These are phyloP conservation scores for Luffa aegyptiaca DNA, from an alignment of 306 rosid species.

Conservation along the genomic window DNA sequence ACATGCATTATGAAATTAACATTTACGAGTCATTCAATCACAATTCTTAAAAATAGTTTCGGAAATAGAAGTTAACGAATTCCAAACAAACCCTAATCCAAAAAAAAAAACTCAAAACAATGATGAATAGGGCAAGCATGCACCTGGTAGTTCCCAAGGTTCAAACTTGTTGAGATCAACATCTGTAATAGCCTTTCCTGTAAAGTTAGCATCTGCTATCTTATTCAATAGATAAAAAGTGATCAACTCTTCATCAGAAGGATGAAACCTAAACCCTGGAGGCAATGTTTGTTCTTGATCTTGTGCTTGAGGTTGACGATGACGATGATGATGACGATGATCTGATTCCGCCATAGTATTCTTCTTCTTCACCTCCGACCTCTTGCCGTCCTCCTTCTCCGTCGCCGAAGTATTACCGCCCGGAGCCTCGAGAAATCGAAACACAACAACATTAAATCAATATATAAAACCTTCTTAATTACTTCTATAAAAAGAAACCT, in stretches of 20 bases:
- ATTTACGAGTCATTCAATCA: not conserved
- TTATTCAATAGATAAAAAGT: slow-evolving; percentile 70
- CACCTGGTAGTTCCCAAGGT: slow-evolving; percentile 99
- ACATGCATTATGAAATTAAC: not conserved
- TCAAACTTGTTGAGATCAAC: slow-evolving; percentile 92
- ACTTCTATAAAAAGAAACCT: not conserved
- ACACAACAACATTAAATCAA: not conserved
- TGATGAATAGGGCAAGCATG: not conserved
- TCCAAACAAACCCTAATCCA: not conserved
- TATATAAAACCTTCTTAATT: not conserved
- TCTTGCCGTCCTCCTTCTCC: slow-evolving; percentile 14
- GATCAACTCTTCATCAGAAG: slow-evolving; percentile 84
- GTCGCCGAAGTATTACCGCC: not conserved
- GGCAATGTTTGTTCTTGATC: slow-evolving; percentile 64
- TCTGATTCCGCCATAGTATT: slow-evolving; percentile 24
- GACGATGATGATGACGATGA: not conserved
- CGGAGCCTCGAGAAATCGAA: not conserved
- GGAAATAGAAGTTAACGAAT: not conserved
- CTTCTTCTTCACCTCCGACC: slow-evolving; percentile 28
- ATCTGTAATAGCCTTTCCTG: slow-evolving; percentile 64
- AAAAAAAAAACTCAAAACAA: not conserved
- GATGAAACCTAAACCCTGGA: slow-evolving; percentile 89
- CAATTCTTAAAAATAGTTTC: not conserved
- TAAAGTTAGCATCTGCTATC: slow-evolving; percentile 57
- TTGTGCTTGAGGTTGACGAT: not conserved